These are phyloP conservation scores for Fusarium miscanthi DNA, from an alignment of 2,329 filamentous ascomycete genomes.

Conservation along the genomic window DNA sequence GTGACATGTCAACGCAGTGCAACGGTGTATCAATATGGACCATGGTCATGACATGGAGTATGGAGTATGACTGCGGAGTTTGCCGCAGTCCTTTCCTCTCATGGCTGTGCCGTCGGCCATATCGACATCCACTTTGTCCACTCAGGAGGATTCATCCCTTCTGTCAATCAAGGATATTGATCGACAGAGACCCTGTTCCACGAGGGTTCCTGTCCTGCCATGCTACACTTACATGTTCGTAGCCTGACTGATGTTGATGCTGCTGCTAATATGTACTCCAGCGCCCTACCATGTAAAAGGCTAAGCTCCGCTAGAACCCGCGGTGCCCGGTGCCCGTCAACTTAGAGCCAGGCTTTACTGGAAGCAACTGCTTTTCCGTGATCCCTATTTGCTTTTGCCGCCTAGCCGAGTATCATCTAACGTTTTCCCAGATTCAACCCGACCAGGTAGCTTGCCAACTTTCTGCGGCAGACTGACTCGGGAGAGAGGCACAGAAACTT, in stretches of 20 bases:
- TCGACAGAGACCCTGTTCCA: conserved; percentile 38
- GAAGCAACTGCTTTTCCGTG: conserved; percentile 28
- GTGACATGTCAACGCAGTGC: conserved; percentile 21
- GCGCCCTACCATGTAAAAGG: conserved; percentile 12
- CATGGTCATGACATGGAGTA: neutral
- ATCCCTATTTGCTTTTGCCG: conserved; percentile 34
- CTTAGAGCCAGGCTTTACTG: conserved; percentile 12
- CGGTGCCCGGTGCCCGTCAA: conserved; percentile 20
- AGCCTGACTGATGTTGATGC: neutral
- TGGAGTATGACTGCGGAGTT: conserved; percentile 8
- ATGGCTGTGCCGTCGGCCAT: conserved; percentile 27
- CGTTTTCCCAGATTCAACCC: conserved; percentile 20
- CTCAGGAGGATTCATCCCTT: conserved; percentile 33
- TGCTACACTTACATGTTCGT: neutral
- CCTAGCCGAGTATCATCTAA: conserved; percentile 28
- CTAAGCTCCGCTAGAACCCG: conserved; percentile 27
- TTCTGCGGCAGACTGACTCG: conserved; percentile 32
- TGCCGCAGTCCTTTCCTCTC: conserved; percentile 22
- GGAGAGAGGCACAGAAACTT: conserved; percentile 24
- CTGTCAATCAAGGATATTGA: conserved; percentile 31
- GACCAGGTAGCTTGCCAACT: conserved; percentile 30
- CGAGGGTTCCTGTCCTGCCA: conserved; percentile 29
- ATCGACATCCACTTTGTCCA: conserved; percentile 21
- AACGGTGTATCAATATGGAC: conserved; percentile 2
- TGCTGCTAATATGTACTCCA: neutral